phyloP scores from a whole-genome alignment of 2,329 filamentous ascomycete species.

The Cryphonectria parasitica region DNA sequence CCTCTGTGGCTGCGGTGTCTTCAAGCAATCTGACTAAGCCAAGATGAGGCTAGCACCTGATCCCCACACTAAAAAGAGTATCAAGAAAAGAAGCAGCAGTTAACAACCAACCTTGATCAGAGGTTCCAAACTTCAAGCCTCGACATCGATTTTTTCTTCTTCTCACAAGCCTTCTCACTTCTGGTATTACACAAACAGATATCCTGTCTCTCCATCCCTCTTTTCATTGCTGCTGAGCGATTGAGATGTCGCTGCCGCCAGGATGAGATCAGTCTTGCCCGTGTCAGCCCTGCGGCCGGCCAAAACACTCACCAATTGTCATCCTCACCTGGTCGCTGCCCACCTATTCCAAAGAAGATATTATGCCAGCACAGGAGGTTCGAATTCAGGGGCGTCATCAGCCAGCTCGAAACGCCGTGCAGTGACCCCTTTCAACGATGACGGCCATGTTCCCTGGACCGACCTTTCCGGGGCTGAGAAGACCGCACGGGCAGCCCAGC shows the following conservation, averaged over 20 bases:
- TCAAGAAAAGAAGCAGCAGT: not conserved
- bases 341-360: slow-evolving; percentile 51
- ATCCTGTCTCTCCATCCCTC: too few species aligned
- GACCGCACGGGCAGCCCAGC: slow-evolving; percentile 81
- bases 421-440: slow-evolving; percentile 85
- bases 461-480: slow-evolving; percentile 79
- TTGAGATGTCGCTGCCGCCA: slow-evolving; percentile 28
- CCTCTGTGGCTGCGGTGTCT: slow-evolving; percentile 5
- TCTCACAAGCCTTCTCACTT: not conserved
- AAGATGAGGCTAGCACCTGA: not conserved
- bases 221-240: slow-evolving; percentile 20
- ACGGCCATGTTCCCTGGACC: slow-evolving; percentile 79
- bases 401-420: slow-evolving; percentile 62
- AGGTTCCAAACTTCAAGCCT: not conserved
- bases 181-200: not conserved
- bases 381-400: slow-evolving; percentile 37
- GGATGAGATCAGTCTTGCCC: slow-evolving; percentile 28
- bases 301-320: slow-evolving; percentile 30
- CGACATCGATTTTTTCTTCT: not conserved
- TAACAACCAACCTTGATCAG: not conserved
- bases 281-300: slow-evolving; percentile 28
- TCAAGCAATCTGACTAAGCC: slow-evolving; percentile 13
- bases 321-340: slow-evolving; percentile 40
- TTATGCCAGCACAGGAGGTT: slow-evolving; percentile 54
- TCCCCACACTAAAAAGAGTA: not conserved